Percentiles rank a stretch among this genome's conserved stretches.
Conservation (phyloP, 2,329 filamentous ascomycete species). For the Ophiostoma quercus region DNA sequence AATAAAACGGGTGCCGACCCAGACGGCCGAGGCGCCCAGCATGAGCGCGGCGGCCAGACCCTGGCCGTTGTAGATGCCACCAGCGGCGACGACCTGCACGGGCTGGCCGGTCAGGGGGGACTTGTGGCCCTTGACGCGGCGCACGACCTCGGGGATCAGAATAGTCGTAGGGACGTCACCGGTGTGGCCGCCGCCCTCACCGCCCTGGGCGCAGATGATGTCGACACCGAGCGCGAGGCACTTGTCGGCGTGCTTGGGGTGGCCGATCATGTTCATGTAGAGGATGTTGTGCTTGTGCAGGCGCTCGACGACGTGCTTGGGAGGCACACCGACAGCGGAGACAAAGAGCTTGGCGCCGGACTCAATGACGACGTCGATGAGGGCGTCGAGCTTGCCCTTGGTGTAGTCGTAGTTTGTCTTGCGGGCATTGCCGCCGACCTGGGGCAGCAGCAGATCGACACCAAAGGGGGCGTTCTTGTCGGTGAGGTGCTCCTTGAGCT, state of each 20-base stretch:
- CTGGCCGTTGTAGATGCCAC: slow-evolving; percentile 89
- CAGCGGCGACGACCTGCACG: slow-evolving; percentile 88
- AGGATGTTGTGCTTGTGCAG: slow-evolving; percentile 82
- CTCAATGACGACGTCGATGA: slow-evolving; percentile 89
- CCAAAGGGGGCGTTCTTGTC: slow-evolving; percentile 96
- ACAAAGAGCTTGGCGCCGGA: slow-evolving; percentile 90
- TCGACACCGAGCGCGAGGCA: slow-evolving; percentile 87
- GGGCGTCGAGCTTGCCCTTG: slow-evolving; percentile 91
- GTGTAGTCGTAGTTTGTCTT: slow-evolving; percentile 99
- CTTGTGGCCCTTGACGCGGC: slow-evolving; percentile 73
- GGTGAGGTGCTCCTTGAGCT: slow-evolving; percentile 80
- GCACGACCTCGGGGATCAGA: slow-evolving; percentile 86
- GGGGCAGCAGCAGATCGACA: slow-evolving; percentile 86
- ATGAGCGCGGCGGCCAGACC: slow-evolving; percentile 84
- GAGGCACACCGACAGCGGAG: slow-evolving; percentile 89
- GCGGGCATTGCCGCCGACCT: slow-evolving; percentile 87
- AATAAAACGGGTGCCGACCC: slow-evolving; percentile 96
- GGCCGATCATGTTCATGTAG: slow-evolving; percentile 99
- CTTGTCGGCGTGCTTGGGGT: slow-evolving; percentile 98
- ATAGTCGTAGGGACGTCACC: slow-evolving; percentile 88
- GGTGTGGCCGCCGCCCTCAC: slow-evolving; percentile 94
- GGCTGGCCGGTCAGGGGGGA: slow-evolving; percentile 80
- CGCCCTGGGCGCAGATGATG: slow-evolving; percentile 97
- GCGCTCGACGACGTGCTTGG: slow-evolving; percentile 80
- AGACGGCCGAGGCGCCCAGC: slow-evolving; percentile 87